A percentile compares a stretch with the other conserved stretches of the same genome.
phyloP scores from a whole-genome alignment of 805 yeast species.

The Jamesozyma gamospora region DNA sequence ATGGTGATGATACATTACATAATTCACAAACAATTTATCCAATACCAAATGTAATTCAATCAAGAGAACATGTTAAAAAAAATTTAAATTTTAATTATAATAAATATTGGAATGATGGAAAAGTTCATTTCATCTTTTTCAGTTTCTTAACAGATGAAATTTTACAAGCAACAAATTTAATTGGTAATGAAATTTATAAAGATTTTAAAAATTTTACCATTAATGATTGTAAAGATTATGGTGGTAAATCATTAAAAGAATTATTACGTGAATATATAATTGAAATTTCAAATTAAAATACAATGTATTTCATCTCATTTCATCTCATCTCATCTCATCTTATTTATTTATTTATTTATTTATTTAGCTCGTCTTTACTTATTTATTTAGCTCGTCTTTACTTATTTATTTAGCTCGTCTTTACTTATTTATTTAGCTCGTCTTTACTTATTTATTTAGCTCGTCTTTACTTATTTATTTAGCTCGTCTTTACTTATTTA shows the following conservation, averaged over 20 bases:
- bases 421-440: too few species aligned
- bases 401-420: too few species aligned
- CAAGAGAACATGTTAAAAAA: constrained; percentile 19
- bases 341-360: too few species aligned
- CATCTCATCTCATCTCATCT: too few species aligned
- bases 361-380: too few species aligned
- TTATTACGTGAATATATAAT: constrained; percentile 33
- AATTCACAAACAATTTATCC: constrained; percentile 45
- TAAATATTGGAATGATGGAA: constrained; percentile 15
- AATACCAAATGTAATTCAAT: constrained; percentile 71
- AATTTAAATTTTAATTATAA: neutral
- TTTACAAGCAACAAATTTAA: constrained; percentile 34
- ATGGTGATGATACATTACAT: constrained; percentile 82
- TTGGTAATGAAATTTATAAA: constrained; percentile 1
- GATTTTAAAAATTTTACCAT: constrained; percentile 23
- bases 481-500: too few species aligned
- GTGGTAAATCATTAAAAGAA: constrained; percentile 36
- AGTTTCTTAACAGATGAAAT: constrained; percentile 46
- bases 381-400: too few species aligned
- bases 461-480: too few species aligned
- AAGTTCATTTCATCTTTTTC: constrained; percentile 67
- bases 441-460: too few species aligned
- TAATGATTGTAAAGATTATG: constrained; percentile 31
- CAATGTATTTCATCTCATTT: constrained; percentile 1
- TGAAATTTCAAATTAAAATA: neutral